These are phyloP conservation scores for Puccinia horiana DNA, from an alignment of 1,284 basidiomycete species.

Conservation along the genomic window DNA sequence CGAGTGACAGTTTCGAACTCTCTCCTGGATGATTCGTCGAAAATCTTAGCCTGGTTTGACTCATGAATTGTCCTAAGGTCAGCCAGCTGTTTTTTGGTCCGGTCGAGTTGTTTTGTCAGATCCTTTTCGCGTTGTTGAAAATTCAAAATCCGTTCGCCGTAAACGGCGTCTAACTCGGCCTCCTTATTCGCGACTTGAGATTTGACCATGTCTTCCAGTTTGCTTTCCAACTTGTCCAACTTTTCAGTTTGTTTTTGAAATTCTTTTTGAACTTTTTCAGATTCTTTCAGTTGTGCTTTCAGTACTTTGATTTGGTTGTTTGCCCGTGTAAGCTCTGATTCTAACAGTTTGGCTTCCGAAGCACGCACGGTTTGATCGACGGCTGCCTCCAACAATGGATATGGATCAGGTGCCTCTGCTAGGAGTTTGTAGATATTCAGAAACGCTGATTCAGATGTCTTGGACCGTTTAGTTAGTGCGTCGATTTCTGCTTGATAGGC, in stretches of 20 bases:
- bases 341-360: slow-evolving; percentile 73
- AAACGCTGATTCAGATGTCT: slow-evolving; percentile 88
- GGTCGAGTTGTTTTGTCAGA: slow-evolving; percentile 77
- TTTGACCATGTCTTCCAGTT: slow-evolving; percentile 87
- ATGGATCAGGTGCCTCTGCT: slow-evolving; percentile 92
- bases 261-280: slow-evolving; percentile 69
- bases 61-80: slow-evolving; percentile 89
- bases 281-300: slow-evolving; percentile 70
- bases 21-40: slow-evolving; percentile 70
- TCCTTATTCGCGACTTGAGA: slow-evolving; percentile 85
- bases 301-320: slow-evolving; percentile 78
- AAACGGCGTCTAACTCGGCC: slow-evolving; percentile 90
- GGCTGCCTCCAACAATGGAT: slow-evolving; percentile 87
- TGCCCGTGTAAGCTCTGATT: slow-evolving; percentile 70
- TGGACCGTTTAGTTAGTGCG: slow-evolving; percentile 84
- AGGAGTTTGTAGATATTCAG: slow-evolving; percentile 89
- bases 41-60: slow-evolving; percentile 81
- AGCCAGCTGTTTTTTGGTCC: slow-evolving; percentile 81
- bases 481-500: slow-evolving; percentile 98
- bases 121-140: slow-evolving; percentile 93
- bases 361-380: slow-evolving; percentile 88
- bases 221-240: slow-evolving; percentile 73
- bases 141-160: slow-evolving; percentile 90
- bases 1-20: slow-evolving; percentile 87
- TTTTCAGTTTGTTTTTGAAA: slow-evolving; percentile 74